Base-by-base conservation (phyloP, 176 grass and related monocot species). In the Puya raimondii region DNA sequence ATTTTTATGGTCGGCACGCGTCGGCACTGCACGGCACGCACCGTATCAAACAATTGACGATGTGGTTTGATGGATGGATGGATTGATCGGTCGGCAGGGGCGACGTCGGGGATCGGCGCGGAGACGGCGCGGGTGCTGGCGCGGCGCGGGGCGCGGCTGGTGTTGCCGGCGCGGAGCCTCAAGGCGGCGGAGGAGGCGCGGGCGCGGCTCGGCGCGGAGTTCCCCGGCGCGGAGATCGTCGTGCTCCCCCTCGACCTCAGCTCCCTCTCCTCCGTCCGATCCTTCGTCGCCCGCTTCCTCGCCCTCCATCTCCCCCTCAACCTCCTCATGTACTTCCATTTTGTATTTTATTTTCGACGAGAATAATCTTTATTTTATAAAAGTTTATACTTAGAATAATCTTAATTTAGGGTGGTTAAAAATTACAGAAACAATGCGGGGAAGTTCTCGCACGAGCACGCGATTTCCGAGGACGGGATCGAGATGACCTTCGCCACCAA, bases 401-500 rank as follows among this genome's bases (percentile, higher is more conserved):
- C 21, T 10, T 16, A 18, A 59, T 20, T 59, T 9, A 59, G 4
- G 1, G 56, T 14, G 0, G 16, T 17, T 14, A 1, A 53, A 58
- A 10, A 10, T 56, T 71, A 64, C 86, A 96, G 91, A 80, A 97
- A 97, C 78, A 97, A 97, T 68, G 94, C 94, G 12, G 94, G 94
- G 64, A 97, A 92, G 77, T 97, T 97, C 76, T 92, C 89, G n/a
- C 84, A 93, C 64, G 94, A 91, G 1, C 82, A 90, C 59, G 84
- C 89, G 74, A 79, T 97, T 58, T 83, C 89, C 12, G 94, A 93
- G 83, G 86, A 97, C 82, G 94, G 89, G 58, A 81, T 97, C 16
- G 94, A 97, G 85, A 97, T 93, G 94, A 92, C 88, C 54, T 97
- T 97, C 86, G 94, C 94, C 48, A 92, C 94, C 63, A 97, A 97